A percentile compares a stretch with the other conserved stretches of the same genome.
These are phyloP conservation scores for Pelargonium nanum DNA, from an alignment of 345 rosid genomes.

Conservation along the genomic window DNA sequence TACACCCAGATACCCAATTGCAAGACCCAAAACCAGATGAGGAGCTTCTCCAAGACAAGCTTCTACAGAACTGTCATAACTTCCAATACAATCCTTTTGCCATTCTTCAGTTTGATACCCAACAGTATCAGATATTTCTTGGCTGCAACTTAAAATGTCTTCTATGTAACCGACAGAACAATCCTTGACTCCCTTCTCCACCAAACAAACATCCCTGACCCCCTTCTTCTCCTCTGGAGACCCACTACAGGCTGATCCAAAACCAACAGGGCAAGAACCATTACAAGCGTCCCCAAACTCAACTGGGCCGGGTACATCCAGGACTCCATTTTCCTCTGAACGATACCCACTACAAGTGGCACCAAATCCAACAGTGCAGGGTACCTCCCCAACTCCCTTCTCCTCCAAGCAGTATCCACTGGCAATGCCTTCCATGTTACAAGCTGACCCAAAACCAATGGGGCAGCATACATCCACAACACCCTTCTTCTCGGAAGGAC, in stretches of 20 bases:
- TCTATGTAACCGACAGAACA: not conserved
- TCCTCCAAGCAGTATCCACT: not conserved
- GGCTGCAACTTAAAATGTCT: conserved; percentile 17
- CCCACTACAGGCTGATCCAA: not conserved
- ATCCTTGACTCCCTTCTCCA: not conserved
- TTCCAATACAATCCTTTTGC: not conserved
- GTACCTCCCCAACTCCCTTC: not conserved
- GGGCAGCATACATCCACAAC: conserved; percentile 1
- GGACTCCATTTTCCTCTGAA: not conserved
- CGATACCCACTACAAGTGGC: not conserved
- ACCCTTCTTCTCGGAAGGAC: not conserved
- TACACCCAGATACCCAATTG: conserved; percentile 51
- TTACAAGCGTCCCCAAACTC: not conserved
- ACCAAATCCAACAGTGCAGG: not conserved
- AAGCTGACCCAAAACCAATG: not conserved
- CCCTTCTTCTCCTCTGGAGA: not conserved
- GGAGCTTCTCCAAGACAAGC: conserved; percentile 20
- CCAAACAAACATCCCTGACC: not conserved
- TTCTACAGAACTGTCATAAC: not conserved
- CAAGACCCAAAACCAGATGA: conserved; percentile 48
- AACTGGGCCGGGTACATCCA: not conserved
- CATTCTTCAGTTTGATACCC: not conserved
- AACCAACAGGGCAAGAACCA: not conserved
- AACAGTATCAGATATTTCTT: conserved; percentile 8
- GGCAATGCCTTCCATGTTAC: not conserved